Base-by-base conservation (phyloP, 2,329 filamentous ascomycete species). In the Nemania sp. region DNA sequence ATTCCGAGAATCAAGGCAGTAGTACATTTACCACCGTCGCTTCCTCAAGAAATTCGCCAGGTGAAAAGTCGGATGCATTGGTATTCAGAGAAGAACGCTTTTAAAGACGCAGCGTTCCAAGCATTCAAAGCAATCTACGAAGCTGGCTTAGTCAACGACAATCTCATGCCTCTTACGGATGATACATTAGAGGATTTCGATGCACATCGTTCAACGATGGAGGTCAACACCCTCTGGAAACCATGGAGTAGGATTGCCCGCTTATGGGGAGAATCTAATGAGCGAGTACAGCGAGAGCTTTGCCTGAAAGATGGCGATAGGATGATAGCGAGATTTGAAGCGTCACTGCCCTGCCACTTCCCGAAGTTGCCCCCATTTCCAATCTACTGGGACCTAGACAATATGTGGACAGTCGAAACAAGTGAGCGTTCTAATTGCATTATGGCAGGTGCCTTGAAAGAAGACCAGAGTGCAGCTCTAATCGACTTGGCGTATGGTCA, bases 31-130 rank as follows among this genome's bases (percentile, higher is more conserved):
- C 95, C 95, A 0, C 84, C 86, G 3, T 90, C 88, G 3, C 82
- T 98, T 0, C 86, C 92, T n/a, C 81, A 85, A 3, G 78, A 84
- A 13, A 78, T 93, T 10, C 87, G 92, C 18, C 81, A 79, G 45
- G 83, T 86, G 0, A 73, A 80, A 24, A 88, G 90, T 59, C 77
- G 78, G 29, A 70, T 77, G 41, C 70, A 77, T n/a, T 98, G 94
- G 94, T 79, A 72, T 11, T 92, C 89, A 0, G 90, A 96, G 74
- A 87, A 84, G 65, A 89, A 88, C 72, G 93, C 94, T 0, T 89
- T 84, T 72, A 93, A 92, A 75, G 95, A 98, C 78, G 93, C 91
- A 0, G 92, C 93, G 0, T 96, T 97, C 69, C 88, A 93, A 74
- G 92, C 94, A 0, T 97, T 94, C 75, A 80, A 87, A 24, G 84